Base-by-base conservation (phyloP, 306 rosid species). In the Acacia melanoxylon region DNA sequence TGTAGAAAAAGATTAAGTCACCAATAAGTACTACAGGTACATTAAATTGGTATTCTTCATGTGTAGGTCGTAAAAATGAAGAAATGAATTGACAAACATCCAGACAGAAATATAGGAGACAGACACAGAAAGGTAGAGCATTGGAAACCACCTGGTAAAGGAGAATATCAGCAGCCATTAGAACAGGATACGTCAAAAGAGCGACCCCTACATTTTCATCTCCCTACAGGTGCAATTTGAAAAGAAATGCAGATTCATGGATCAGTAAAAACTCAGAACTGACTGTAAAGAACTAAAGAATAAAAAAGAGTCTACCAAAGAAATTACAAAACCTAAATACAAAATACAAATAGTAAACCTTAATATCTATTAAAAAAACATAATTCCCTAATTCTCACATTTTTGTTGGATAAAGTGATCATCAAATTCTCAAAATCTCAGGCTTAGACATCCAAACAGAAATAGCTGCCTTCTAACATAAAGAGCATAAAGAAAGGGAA, bases 101-200 rank as follows among this genome's bases (percentile, higher is more conserved):
- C 65, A 45, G 48, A 85, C n/a, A 52, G 68, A 68, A 68, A 58
- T 44, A 27, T 65, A 54, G 68, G 7, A 66, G 77, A 80, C 58
- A 82, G 66, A 22, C 44, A 79, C 56, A 46, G 71, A 79, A 51
- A 25, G 65, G 70, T 66, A 42, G 62, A 33, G 79, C 70, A 75
- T 65, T 49, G 74, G 56, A 82, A 85, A 79, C 83, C 81, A 93
- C 99, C 99, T 95, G 95, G 85, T 93, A 95, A 67, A 95, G 86
- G 45, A 95, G 99, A 87, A 95, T 95, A 87, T 95, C 99, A 75
- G 99, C 91, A 83, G 99, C 99, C 99, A 95, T 95, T 77, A 95
- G 84, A 83, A 95, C 99, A 75, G 99, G 99, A 87, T 95, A 95
- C 41, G 99, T 95, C 91, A 95, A 90, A 82, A 95, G 98, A 62